Evolutionary conservation across 2,329 filamentous ascomycete species (phyloP), one percentile per base, ranked within the genome.

Genomic region (Trichoderma guizhouense): DNA sequence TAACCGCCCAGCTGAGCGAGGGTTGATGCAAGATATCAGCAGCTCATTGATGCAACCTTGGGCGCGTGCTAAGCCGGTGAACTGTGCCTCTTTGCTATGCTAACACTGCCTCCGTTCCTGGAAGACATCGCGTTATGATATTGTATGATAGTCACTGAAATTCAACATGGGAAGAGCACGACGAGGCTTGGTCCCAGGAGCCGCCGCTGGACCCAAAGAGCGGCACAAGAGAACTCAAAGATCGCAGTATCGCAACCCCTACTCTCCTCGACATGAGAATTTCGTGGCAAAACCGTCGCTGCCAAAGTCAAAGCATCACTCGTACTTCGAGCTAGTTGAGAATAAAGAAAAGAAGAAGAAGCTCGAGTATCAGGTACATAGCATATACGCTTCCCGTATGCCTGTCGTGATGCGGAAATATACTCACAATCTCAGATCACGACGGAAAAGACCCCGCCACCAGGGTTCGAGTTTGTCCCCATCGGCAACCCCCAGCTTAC

Each of bases 261-360:
- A 79, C 43, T 79, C 81, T 71, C 75, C 79, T 73, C 81, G 80
- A 15, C 55, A 12, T 28, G 72, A 76, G 30, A 78, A 77, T 63
- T 78, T 84, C 67, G 79, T 82, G 65, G 81, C 82, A 61, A 84
- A 81, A 72, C 81, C 80, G 60, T 75, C 79, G 30, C 71, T 81
- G 15, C 81, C 85, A 43, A 87, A 84, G 73, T 80, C 84, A 57
- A 89, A 89, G 77, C 87, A 91, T 78, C 86, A 88, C 75, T 86
- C 87, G 15, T 90, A 89, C 77, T 90, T 89, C 76, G 89, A 91
- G 79, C 85, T 90, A 73, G 86, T 90, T 72, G 87, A 91, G 76
- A 91, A 91, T 76, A 85, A 85, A 72, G 86, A 91, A 74, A 89
- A 87, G 78, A 91, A 89, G 79, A 88, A 88, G 81, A 91, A 89